phyloP scores from a whole-genome alignment of 163 green algal species.

The Coccomyxa subellipsoidea region DNA sequence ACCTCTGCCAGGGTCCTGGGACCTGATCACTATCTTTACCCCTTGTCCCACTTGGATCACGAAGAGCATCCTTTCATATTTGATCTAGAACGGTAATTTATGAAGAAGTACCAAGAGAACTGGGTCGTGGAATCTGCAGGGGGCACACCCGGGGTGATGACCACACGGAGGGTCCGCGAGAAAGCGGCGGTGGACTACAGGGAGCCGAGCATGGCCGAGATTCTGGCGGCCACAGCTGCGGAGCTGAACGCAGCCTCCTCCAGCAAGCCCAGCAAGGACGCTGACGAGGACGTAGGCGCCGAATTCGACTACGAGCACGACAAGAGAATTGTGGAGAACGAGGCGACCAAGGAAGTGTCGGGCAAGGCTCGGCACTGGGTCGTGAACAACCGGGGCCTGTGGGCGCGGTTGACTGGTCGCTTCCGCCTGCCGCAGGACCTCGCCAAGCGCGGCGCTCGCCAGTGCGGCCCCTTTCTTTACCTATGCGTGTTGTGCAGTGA shows the following conservation, averaged over 20 bases:
- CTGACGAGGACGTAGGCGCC: not conserved
- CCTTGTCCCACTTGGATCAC: too few species aligned
- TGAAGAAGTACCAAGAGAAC: not conserved
- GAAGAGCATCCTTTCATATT: too few species aligned
- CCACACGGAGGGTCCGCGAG: not conserved
- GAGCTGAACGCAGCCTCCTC: not conserved
- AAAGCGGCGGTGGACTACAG: conserved; percentile 6
- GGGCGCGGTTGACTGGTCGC: conserved; percentile 14
- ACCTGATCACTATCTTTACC: too few species aligned
- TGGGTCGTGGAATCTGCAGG: not conserved
- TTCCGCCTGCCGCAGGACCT: conserved; percentile 32
- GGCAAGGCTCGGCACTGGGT: conserved; percentile 30
- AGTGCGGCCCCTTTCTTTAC: conserved; percentile 2
- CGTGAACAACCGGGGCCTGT: conserved; percentile 24
- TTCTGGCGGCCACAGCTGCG: not conserved
- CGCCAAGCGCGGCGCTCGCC: conserved; percentile 18
- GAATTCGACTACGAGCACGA: not conserved
- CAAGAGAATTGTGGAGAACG: not conserved
- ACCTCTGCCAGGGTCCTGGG: too few species aligned
- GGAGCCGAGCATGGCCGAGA: not conserved
- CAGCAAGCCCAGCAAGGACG: not conserved
- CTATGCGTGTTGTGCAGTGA: not conserved
- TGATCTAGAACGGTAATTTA: too few species aligned
- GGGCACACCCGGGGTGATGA: not conserved
- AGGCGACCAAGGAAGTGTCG: conserved; percentile 3